phyloP scores from a whole-genome alignment of 1,139 yeast species.

The Kluyveromyces sp. region DNA sequence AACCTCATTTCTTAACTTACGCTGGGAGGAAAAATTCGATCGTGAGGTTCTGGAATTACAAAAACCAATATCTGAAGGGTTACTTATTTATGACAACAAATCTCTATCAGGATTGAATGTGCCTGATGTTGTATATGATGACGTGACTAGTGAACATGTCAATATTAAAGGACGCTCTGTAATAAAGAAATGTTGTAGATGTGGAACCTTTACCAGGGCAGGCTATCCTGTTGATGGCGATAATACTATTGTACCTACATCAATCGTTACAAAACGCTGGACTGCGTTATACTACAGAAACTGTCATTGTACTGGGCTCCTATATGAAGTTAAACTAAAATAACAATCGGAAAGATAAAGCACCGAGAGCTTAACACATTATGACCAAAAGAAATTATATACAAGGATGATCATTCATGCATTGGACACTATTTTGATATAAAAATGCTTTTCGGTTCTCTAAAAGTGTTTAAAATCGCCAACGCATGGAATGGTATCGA shows the following conservation, averaged over 20 bases:
- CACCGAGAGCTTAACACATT: no score
- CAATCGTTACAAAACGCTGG: conserved; percentile 30
- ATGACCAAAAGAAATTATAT: no score
- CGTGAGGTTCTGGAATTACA: conserved; percentile 15
- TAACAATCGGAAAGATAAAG: not conserved
- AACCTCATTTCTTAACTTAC: conserved; percentile 25
- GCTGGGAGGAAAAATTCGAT: conserved; percentile 23
- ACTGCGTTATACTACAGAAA: conserved; percentile 29
- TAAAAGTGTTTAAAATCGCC: no score
- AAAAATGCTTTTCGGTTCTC: no score
- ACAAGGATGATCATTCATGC: no score
- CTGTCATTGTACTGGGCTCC: conserved; percentile 31
- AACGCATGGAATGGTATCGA: no score
- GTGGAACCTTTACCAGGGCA: conserved; percentile 30
- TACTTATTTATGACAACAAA: conserved; percentile 17
- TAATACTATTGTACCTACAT: conserved; percentile 28
- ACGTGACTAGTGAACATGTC: conserved; percentile 27
- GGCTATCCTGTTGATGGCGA: conserved; percentile 25
- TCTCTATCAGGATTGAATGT: not conserved
- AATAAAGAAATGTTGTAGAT: conserved; percentile 29
- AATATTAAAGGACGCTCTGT: conserved; percentile 17
- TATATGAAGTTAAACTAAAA: conserved; percentile 20
- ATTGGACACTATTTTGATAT: no score
- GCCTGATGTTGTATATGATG: conserved; percentile 20
- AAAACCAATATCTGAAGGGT: conserved; percentile 24